Conservation (phyloP, 192 early-diverging fungal genomes). For the Coemansia sp. region DNA sequence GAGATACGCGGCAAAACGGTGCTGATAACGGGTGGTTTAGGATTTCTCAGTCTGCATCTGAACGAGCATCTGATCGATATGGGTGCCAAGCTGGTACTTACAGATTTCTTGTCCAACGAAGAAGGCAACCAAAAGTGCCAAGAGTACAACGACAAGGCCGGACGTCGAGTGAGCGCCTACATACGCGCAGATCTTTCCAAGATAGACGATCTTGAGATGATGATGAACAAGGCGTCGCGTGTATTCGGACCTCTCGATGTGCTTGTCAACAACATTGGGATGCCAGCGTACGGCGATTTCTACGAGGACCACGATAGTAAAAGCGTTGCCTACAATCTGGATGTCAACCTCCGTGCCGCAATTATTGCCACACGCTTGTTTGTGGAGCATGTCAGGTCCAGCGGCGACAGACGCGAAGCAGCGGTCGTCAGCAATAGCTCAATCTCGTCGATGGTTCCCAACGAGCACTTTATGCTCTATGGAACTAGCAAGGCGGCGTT, state of each 20-base stretch:
- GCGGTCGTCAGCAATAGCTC: slow-evolving; percentile 24
- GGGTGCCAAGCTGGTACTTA: slow-evolving; percentile 22
- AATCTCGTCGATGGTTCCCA: slow-evolving; percentile 29
- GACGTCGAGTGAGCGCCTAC: slow-evolving; percentile 9
- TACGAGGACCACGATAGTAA: slow-evolving; percentile 25
- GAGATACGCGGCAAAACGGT: slow-evolving; percentile 25
- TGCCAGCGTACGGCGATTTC: slow-evolving; percentile 15
- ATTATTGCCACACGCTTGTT: slow-evolving; percentile 41
- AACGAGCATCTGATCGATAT: slow-evolving; percentile 1
- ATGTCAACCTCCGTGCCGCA: slow-evolving; percentile 34
- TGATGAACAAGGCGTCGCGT: slow-evolving; percentile 29
- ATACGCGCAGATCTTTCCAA: slow-evolving; percentile 26
- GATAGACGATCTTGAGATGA: slow-evolving; percentile 22
- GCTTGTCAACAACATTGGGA: slow-evolving; percentile 22
- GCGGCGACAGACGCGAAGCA: slow-evolving; percentile 18
- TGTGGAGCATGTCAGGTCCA: slow-evolving; percentile 20
- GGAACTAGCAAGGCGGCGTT: slow-evolving; percentile 31
- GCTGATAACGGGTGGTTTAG: slow-evolving; percentile 30
- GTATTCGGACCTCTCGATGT: slow-evolving; percentile 36
- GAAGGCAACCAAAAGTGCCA: slow-evolving; percentile 20
- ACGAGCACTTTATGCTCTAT: slow-evolving; percentile 20
- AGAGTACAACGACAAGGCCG: slow-evolving; percentile 7
- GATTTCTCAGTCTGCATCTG: slow-evolving; percentile 21
- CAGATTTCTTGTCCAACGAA: slow-evolving; percentile 21
- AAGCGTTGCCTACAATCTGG: slow-evolving; percentile 24